phyloP scores from a whole-genome alignment of 768 basidiomycete genomes.

The Naganishia kalamii region DNA sequence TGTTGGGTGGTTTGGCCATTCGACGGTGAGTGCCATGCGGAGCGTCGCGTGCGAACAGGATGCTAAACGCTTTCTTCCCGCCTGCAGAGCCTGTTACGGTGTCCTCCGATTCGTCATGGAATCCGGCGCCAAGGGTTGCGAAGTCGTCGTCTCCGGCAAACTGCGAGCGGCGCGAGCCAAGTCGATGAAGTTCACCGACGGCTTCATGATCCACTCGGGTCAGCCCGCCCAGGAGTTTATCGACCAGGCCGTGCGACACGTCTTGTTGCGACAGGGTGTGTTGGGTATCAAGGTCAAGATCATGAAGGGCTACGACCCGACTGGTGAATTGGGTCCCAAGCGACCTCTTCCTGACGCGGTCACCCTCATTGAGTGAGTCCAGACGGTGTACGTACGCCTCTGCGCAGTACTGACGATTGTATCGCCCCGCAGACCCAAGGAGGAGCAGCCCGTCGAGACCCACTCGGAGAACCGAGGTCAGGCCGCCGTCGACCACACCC shows the following conservation, averaged over 20 bases:
- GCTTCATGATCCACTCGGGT: conserved; percentile 80
- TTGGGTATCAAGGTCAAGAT: conserved; percentile 99
- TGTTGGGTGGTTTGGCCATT: conserved; percentile 97
- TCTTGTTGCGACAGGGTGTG: conserved; percentile 95
- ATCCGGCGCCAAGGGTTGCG: conserved; percentile 98
- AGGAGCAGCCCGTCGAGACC: conserved; percentile 83
- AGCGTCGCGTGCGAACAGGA: neutral
- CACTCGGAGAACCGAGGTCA: conserved; percentile 69
- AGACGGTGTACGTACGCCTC: neutral
- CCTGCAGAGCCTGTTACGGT: conserved; percentile 86
- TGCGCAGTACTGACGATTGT: neutral
- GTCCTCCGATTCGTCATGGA: conserved; percentile 99
- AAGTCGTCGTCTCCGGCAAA: conserved; percentile 98
- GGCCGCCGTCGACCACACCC: conserved; percentile 28
- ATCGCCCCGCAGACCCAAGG: conserved; percentile 54
- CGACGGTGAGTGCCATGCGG: conserved; percentile 63
- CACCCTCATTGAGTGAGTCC: conserved; percentile 67
- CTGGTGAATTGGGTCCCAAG: conserved; percentile 78
- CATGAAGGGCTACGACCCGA: conserved; percentile 95
- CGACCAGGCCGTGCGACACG: conserved; percentile 95
- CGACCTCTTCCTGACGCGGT: conserved; percentile 95
- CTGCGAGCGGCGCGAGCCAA: conserved; percentile 99
- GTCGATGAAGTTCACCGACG: conserved; percentile 99
- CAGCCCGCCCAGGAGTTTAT: conserved; percentile 95
- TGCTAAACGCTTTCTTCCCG: neutral